Base-by-base conservation (phyloP, 306 rosid species). In the Astragalus glycyphyllos region DNA sequence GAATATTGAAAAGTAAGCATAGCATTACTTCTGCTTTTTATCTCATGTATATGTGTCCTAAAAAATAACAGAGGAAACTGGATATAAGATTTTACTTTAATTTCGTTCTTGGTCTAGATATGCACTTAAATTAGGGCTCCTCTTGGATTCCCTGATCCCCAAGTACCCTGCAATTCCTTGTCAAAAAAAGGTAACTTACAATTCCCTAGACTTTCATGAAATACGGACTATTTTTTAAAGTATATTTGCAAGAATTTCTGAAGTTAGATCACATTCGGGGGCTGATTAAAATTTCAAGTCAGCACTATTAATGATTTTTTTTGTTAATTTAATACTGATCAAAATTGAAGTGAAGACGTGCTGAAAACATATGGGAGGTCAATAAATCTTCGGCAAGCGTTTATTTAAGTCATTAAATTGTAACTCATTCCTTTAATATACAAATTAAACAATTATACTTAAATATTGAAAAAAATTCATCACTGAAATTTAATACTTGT, bases 1-100 rank as follows among this genome's bases (percentile, higher is more conserved):
- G 65, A 59, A 45, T 66, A 73, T n/a, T 72, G 35, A 35, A 44
- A 59, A 44, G 58, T 13, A 40, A 67, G 55, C 65, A 20, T 55
- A 40, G 7, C 13, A n/a, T 64, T 47, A 5, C 12, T 50, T 54
- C 65, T 66, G 59, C 42, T 65, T 65, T 10, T 26, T 26, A 41
- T 20, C 61, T 66, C 7, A 6, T 23, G 45, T 68, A 45, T 73
- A 50, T 46, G 45, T 58, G 15, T 50, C 34, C 20, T 17, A 48
- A 40, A 65, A 65, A 12, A 48, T 54, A 26, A n/a, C 8, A 2
- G 14, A 58, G 31, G 41, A 61, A 50, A 35, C 49, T 55, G 23
- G 45, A 32, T 58, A 13, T 38, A 53, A 8, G 40, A 50, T 67
- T 65, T 66, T 15, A 5, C 5, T 61, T 56, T 50, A 54, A 61